Conservation (phyloP, 2,329 filamentous ascomycete species). For the Fusarium sp. region DNA sequence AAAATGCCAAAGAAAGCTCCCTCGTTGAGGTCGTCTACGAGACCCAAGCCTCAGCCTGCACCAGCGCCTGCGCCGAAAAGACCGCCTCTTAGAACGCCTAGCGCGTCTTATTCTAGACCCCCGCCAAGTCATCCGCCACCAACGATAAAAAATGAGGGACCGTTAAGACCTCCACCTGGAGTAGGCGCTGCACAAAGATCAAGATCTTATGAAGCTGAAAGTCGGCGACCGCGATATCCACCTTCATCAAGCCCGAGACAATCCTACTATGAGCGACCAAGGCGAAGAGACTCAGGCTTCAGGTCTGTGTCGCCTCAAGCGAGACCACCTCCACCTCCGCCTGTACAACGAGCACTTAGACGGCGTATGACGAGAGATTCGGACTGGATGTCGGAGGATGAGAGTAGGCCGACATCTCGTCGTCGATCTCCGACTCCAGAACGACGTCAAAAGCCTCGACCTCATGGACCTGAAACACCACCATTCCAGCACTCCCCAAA, state of each 20-base stretch:
- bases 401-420: slow-evolving; percentile 27
- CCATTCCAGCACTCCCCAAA: not conserved
- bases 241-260: slow-evolving; percentile 13
- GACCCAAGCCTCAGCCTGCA: slow-evolving; percentile 24
- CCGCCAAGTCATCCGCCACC: slow-evolving; percentile 11
- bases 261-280: slow-evolving; percentile 24
- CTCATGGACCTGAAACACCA: not conserved
- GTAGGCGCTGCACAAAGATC: slow-evolving; percentile 17
- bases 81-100: not conserved
- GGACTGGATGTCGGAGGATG: slow-evolving; percentile 37
- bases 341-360: slow-evolving; percentile 2
- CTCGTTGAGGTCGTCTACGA: slow-evolving; percentile 26
- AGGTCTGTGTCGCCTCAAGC: slow-evolving; percentile 32
- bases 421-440: slow-evolving; percentile 16
- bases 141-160: not conserved
- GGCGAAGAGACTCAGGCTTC: slow-evolving; percentile 10
- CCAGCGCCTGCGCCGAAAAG: slow-evolving; percentile 25
- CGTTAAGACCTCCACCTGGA: slow-evolving; percentile 9
- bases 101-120: slow-evolving; percentile 25
- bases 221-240: slow-evolving; percentile 17
- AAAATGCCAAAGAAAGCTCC: slow-evolving; percentile 30
- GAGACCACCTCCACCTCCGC: slow-evolving; percentile 7
- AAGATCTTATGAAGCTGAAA: slow-evolving; percentile 34
- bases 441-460: not conserved
- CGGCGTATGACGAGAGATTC: slow-evolving; percentile 35